A percentile compares a stretch with the other conserved stretches of the same genome.
Evolutionary conservation across 768 basidiomycete genomes (phyloP).

Genomic region (Ramaria rubella): DNA sequence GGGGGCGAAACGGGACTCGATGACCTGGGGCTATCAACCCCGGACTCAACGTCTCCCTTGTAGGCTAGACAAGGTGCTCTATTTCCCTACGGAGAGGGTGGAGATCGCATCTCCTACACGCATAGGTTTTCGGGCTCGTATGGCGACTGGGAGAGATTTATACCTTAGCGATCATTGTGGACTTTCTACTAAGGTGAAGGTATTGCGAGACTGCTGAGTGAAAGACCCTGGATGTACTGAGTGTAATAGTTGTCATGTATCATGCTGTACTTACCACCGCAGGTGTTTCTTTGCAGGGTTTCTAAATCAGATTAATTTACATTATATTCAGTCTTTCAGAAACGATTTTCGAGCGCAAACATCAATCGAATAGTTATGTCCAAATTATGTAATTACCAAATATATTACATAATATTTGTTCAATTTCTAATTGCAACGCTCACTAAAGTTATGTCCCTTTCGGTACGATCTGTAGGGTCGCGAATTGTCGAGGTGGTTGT

Average conservation of each 20-base stretch:
- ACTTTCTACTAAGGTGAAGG: slow-evolving; percentile 23
- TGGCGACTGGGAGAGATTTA: slow-evolving; percentile 27
- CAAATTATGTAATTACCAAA: too few relatives aligned
- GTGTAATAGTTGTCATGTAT: too few relatives aligned
- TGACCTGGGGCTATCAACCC: slow-evolving; percentile 47
- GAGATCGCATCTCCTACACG: slow-evolving; percentile 46
- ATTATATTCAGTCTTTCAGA: too few relatives aligned
- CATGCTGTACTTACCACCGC: too few relatives aligned
- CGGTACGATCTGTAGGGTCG: background rate
- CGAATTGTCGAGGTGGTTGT: slow-evolving; percentile 1
- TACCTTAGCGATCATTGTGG: slow-evolving; percentile 72
- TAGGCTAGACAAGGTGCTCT: slow-evolving; percentile 63
- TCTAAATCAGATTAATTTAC: too few relatives aligned
- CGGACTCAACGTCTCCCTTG: slow-evolving; percentile 37
- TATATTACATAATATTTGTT: background rate
- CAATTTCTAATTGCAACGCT: background rate
- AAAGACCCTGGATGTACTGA: too few relatives aligned
- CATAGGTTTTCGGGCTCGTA: slow-evolving; percentile 51
- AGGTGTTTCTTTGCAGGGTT: too few relatives aligned
- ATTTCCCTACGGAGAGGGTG: slow-evolving; percentile 37
- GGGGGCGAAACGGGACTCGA: slow-evolving; percentile 35
- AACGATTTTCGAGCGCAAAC: too few relatives aligned
- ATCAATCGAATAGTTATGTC: too few relatives aligned
- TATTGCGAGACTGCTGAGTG: background rate
- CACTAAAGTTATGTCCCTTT: background rate